Evolutionary conservation across 2,329 filamentous ascomycete genomes (phyloP).

Genomic region (Colletotrichum chlorophyti): DNA sequence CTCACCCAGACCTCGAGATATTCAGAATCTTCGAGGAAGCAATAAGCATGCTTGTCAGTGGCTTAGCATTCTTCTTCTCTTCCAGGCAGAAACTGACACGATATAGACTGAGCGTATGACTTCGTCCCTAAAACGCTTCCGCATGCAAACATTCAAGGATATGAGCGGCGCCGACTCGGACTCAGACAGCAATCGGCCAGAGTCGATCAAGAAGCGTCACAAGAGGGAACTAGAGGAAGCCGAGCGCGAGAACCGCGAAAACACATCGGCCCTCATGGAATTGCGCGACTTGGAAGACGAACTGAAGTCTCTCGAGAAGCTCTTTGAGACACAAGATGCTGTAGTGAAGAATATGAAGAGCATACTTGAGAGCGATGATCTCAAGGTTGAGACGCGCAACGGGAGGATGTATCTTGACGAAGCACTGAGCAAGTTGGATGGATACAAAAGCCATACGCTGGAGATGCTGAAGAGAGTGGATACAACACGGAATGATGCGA

Average conservation of each 20-base stretch:
- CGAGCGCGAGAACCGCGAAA: conserved; percentile 66
- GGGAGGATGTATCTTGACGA: conserved; percentile 53
- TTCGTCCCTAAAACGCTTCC: conserved; percentile 66
- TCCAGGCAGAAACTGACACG: neutral
- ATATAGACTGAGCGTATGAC: conserved; percentile 67
- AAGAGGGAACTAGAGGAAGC: conserved; percentile 43
- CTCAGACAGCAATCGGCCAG: conserved; percentile 47
- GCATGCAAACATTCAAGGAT: conserved; percentile 57
- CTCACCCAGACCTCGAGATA: conserved; percentile 67
- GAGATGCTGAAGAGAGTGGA: conserved; percentile 67
- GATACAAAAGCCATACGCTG: conserved; percentile 59
- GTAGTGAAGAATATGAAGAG: conserved; percentile 45
- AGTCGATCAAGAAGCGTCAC: conserved; percentile 51
- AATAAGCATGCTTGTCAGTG: conserved; percentile 64
- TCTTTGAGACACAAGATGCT: conserved; percentile 64
- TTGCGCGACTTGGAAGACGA: conserved; percentile 71
- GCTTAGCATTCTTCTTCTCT: no score
- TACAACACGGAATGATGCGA: conserved; percentile 61
- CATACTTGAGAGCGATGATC: neutral
- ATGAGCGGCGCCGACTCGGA: conserved; percentile 44
- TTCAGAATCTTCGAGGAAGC: conserved; percentile 72
- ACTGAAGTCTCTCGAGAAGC: conserved; percentile 59
- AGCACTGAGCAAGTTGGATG: conserved; percentile 58
- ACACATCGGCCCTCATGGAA: conserved; percentile 68
- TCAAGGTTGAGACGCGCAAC: neutral